A percentile compares a stretch with the other conserved stretches of the same genome.
phyloP scores from a whole-genome alignment of 352 stramenopile genomes.

The Globisporangium iwayamae region DNA sequence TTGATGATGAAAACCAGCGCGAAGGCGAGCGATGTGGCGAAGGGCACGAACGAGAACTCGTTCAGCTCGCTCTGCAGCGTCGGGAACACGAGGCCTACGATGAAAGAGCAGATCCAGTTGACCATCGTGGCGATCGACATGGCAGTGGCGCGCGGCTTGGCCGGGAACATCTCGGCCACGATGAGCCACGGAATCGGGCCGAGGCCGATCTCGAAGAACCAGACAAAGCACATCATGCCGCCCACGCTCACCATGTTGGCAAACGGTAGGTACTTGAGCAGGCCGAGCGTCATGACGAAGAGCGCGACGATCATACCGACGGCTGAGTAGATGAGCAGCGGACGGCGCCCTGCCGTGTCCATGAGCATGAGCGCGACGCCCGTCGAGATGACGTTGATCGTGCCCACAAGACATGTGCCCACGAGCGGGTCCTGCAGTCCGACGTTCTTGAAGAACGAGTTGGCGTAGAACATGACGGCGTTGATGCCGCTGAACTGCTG shows the following conservation, averaged over 20 bases:
- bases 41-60: conserved; percentile 90
- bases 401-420: conserved; percentile 56
- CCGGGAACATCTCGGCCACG: conserved; percentile 95
- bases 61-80: conserved; percentile 84
- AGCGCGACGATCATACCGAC: conserved; percentile 67
- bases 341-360: conserved; percentile 65
- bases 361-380: conserved; percentile 69
- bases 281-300: conserved; percentile 56
- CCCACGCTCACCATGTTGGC: conserved; percentile 55
- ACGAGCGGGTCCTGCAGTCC: conserved; percentile 64
- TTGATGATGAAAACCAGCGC: conserved; percentile 76
- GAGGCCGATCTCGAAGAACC: conserved; percentile 66
- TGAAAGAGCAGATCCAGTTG: conserved; percentile 96
- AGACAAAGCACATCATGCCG: conserved; percentile 75
- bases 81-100: conserved; percentile 93
- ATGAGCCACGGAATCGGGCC: conserved; percentile 96
- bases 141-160: conserved; percentile 88
- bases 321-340: conserved; percentile 68
- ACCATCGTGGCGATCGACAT: conserved; percentile 92
- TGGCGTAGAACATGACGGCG: conserved; percentile 80
- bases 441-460: conserved; percentile 72
- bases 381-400: conserved; percentile 71
- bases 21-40: conserved; percentile 76
- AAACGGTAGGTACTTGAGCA: conserved; percentile 66
- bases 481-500: conserved; percentile 79